Base-by-base conservation (phyloP, 768 basidiomycete species). In the Boletus barrowsii region DNA sequence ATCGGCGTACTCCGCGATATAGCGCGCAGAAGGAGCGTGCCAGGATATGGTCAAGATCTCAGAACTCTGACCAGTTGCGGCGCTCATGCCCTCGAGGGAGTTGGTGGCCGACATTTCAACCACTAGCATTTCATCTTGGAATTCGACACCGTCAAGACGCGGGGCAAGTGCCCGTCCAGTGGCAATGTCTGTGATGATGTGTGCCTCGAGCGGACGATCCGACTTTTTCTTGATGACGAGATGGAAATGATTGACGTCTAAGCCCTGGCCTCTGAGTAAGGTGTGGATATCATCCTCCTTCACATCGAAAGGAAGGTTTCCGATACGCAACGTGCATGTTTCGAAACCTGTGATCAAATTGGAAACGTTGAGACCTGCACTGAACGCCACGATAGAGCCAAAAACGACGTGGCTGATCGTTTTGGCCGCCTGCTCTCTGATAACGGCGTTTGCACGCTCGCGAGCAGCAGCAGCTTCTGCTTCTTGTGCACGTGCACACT, bases 41-140 rank as follows among this genome's bases (percentile, higher is more conserved):
- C 84, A 87, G 11, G 74, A 76, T 42, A 85, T 73, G 0, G 74
- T 75, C 47, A 86, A 61, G 36, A 74, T 69, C 13, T 81, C 71
- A 5, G 65, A 42, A 29, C 72, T 70, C 3, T 68, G 68, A 5
- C 57, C 57, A 3, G 68, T 59, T 10, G 65, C 69, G 18, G 65
- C 67, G 11, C 62, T 75, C 81, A 82, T 81, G 8, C 74, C 72
- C 37, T 73, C 73, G 13, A 71, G 55, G 49, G 68, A 69, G 33
- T 71, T 69, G 45, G 73, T 75, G 36, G 75, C 64, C 41, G 70
- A 68, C 30, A 79, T 68, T 57, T 78, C 76, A 39, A 83, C 75
- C 9, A 59, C 60, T 9, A 84, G 65, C 0, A 43, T 59, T 30
- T 78, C 71, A 2, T 77, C 69, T 7, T 76, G 69, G 51, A 84